Conservation (phyloP, 2,329 filamentous ascomycete species). For the Aspergillus carbonarius region DNA sequence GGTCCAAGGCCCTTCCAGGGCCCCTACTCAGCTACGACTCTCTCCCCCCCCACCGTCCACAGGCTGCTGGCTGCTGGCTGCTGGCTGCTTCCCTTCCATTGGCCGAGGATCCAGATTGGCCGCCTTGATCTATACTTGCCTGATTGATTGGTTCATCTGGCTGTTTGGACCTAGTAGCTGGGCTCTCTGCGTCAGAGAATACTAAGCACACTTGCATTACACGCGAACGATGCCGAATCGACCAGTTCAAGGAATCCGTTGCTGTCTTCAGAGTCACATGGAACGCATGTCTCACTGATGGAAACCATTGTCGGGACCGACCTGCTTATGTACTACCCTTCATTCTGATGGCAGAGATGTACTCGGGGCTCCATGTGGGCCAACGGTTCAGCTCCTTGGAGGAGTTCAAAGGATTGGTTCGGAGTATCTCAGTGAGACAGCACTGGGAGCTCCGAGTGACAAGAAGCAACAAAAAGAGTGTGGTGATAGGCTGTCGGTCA, state of each 20-base stretch:
- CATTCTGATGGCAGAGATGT: conserved; percentile 38
- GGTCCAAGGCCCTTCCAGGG: not conserved
- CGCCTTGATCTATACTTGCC: conserved; percentile 1
- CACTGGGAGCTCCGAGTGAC: conserved; percentile 43
- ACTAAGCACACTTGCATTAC: not conserved
- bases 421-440: conserved; percentile 42
- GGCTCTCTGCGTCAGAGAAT: not conserved
- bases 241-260: conserved; percentile 1
- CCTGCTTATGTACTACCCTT: conserved; percentile 11
- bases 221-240: conserved; percentile 15
- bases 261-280: not conserved
- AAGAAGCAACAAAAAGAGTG: conserved; percentile 43
- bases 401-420: conserved; percentile 40
- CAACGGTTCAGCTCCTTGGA: conserved; percentile 40
- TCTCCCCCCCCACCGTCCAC: too few relatives aligned
- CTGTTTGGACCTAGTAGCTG: not conserved
- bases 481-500: conserved; percentile 42
- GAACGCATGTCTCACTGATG: conserved; percentile 24
- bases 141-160: not conserved
- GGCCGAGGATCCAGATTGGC: not conserved
- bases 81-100: not conserved
- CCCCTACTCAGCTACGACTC: not conserved
- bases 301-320: conserved; percentile 20
- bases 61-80: conserved; percentile 3
- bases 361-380: conserved; percentile 40